A percentile compares a stretch with the other conserved stretches of the same genome.
Evolutionary conservation across 257 asterid genomes (phyloP).

Genomic region (Jasminum sambac): DNA sequence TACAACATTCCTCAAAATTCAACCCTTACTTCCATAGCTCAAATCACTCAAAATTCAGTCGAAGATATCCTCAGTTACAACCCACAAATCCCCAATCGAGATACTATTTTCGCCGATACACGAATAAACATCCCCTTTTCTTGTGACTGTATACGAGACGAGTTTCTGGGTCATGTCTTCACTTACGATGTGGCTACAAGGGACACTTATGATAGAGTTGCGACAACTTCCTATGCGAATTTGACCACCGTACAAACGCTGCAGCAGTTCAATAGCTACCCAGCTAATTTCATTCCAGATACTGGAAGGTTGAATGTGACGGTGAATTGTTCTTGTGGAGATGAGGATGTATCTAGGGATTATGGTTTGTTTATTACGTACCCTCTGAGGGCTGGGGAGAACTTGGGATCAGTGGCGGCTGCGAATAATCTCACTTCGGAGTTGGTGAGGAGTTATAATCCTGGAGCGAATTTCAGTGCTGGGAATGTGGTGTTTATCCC

Average conservation of each 20-base stretch:
- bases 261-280: constrained; percentile 43
- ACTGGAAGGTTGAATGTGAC: constrained; percentile 48
- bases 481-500: constrained; percentile 69
- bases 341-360: constrained; percentile 38
- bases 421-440: constrained; percentile 48
- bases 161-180: constrained; percentile 57
- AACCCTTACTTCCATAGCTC: constrained; percentile 36
- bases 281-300: constrained; percentile 48
- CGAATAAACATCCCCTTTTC: constrained; percentile 64
- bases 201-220: constrained; percentile 39
- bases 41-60: constrained; percentile 22
- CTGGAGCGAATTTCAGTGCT: constrained; percentile 43
- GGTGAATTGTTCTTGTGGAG: constrained; percentile 89
- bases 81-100: constrained; percentile 45
- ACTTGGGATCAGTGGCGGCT: constrained; percentile 46
- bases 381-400: constrained; percentile 62
- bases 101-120: constrained; percentile 37
- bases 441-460: constrained; percentile 57
- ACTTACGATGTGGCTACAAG: constrained; percentile 30
- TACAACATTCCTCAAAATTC: constrained; percentile 42
- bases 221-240: constrained; percentile 49
- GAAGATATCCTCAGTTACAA: constrained; percentile 37
- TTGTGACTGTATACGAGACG: constrained; percentile 61
- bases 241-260: constrained; percentile 46
- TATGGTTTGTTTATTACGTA: constrained; percentile 81